phyloP scores from a whole-genome alignment of 2,329 filamentous ascomycete species.

The Aspergillus tubingensis region DNA sequence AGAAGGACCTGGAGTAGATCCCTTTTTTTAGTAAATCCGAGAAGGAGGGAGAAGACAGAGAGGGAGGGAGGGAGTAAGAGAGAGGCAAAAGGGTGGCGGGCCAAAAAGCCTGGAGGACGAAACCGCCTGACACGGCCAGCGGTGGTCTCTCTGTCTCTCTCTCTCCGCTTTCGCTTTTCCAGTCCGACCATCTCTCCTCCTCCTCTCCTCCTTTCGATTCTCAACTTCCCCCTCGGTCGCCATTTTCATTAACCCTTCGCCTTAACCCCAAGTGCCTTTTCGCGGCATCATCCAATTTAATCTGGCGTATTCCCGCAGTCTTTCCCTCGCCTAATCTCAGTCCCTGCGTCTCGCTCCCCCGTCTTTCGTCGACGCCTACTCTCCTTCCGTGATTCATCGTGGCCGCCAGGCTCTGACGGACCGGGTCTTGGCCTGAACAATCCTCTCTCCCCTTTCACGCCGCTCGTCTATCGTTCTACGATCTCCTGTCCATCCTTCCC shows the following conservation, averaged over 20 bases:
- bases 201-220: constrained; percentile 1
- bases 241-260: neutral
- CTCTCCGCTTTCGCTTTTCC: constrained; percentile 10
- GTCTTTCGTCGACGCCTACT: constrained; percentile 4
- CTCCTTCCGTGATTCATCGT: constrained; percentile 16
- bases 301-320: neutral
- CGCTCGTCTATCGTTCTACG: constrained; percentile 19
- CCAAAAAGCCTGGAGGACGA: constrained; percentile 10
- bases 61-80: neutral
- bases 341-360: neutral
- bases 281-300: neutral
- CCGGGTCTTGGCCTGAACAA: constrained; percentile 23
- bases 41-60: neutral
- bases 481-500: constrained; percentile 10
- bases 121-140: constrained; percentile 6
- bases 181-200: neutral
- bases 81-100: constrained; percentile 8
- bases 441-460: constrained; percentile 19
- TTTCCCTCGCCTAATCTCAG: constrained; percentile 1
- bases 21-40: neutral
- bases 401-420: constrained; percentile 18
- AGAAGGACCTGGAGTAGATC: neutral
- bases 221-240: neutral
- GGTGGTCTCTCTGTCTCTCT: neutral
- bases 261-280: neutral